These are phyloP conservation scores for Suhomyces bolitotheri DNA, from an alignment of 1,139 yeast species.

Conservation along the genomic window DNA sequence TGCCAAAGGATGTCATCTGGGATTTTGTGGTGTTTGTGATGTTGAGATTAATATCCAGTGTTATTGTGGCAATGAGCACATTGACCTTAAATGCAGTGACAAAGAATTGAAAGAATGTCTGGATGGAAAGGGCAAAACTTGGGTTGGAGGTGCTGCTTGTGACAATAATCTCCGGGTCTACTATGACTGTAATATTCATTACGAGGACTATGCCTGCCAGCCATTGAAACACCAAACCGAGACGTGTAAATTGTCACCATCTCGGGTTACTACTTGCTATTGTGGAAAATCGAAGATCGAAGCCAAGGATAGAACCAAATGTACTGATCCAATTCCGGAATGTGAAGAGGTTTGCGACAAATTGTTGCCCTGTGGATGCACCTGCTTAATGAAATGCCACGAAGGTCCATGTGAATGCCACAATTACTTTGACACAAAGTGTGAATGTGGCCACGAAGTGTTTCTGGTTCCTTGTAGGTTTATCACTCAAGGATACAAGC, in stretches of 20 bases:
- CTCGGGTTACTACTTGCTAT: conserved; percentile 60
- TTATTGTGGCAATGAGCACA: conserved; percentile 67
- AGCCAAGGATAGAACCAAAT: conserved; percentile 43
- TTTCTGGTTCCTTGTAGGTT: conserved; percentile 67
- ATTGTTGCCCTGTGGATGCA: conserved; percentile 68
- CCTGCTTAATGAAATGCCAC: conserved; percentile 71
- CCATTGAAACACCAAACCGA: conserved; percentile 44
- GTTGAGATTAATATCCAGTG: conserved; percentile 47
- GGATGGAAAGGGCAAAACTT: conserved; percentile 27
- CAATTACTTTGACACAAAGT: conserved; percentile 43
- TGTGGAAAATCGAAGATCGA: conserved; percentile 61
- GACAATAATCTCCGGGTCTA: conserved; percentile 46
- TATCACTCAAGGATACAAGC: conserved; percentile 47
- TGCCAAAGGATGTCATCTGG: conserved; percentile 58
- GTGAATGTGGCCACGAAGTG: conserved; percentile 51
- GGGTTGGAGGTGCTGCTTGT: conserved; percentile 71
- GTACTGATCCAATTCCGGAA: conserved; percentile 77
- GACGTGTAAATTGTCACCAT: conserved; percentile 66
- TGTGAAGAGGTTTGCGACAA: conserved; percentile 70
- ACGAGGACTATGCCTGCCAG: conserved; percentile 59
- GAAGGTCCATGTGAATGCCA: conserved; percentile 74
- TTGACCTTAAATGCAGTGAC: conserved; percentile 52
- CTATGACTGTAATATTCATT: conserved; percentile 70
- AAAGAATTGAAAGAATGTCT: conserved; percentile 34
- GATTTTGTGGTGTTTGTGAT: conserved; percentile 75